Base-by-base conservation (phyloP, 768 basidiomycete genomes). In the Jaapia argillacea region DNA sequence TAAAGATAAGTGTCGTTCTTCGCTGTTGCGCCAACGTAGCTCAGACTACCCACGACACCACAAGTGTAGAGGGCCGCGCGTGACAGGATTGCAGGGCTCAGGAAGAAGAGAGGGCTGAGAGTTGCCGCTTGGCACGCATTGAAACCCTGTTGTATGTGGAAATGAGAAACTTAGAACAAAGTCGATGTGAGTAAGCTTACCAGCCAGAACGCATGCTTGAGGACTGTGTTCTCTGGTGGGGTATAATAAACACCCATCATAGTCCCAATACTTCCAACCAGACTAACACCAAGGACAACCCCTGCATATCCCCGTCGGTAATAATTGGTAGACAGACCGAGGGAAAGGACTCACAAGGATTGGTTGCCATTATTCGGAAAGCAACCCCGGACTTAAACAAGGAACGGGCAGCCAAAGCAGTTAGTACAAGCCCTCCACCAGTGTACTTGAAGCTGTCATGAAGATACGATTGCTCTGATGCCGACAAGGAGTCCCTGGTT, bases 11-110 rank as follows among this genome's bases (percentile, higher is more conserved):
- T 82, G 62, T 92, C 89, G 53, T 77, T 86, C 47, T 66, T 79
- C 21, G 90, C 90, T 25, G 90, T 94, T 3, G 89, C 88, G 18
- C 90, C 90, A 20, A 94, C 72, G 57, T 89, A 94, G 10, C 81
- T 81, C 22, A 93, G 74, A 2, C 85, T 77, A 3, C 87, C 88
- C n/a, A 90, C 85, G 2, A 87, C 76, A 22, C 88, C 88, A 27
- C 79, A 73, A 0, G 90, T 92, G 63, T 94, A 94, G 2, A 94
- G 66, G 4, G 87, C 90, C 6, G 90, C 90, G 24, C 90, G 79
- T 14, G 83, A 82, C 40, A 94, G 72, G 49, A 93, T 74, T 10
- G 85, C 87, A 2, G 90, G 90, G 54, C 70, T 81, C 37, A 91
- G 61, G 72, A 93, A 91, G 67, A 89, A 90, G n/a, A 94, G 59